Evolutionary conservation across 192 early-diverging fungal genomes (phyloP).

Genomic region (Gryganskiella cystojenkinii): DNA sequence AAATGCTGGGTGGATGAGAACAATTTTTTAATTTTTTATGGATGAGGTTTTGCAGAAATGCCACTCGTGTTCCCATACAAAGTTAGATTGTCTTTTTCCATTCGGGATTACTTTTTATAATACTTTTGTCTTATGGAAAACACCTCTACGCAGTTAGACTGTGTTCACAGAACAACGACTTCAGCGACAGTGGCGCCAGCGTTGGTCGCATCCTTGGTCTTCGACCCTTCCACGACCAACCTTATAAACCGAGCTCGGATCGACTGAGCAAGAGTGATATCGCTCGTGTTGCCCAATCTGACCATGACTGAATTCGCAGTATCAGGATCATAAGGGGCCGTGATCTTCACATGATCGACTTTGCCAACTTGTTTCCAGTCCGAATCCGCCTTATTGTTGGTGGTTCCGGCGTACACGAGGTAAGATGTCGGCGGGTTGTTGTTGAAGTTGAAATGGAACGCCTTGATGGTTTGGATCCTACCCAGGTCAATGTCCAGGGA

Average conservation of each 20-base stretch:
- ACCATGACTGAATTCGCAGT: slow-evolving; percentile 24
- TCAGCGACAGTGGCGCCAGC: slow-evolving; percentile 49
- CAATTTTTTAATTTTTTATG: too few relatives aligned
- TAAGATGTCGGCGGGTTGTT: slow-evolving; percentile 39
- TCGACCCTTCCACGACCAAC: slow-evolving; percentile 34
- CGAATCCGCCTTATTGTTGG: not conserved
- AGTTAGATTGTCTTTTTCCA: too few relatives aligned
- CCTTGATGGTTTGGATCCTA: slow-evolving; percentile 21
- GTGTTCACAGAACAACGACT: slow-evolving; percentile 30
- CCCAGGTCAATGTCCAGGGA: slow-evolving; percentile 43
- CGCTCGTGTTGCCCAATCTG: slow-evolving; percentile 38
- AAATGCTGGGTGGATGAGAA: too few relatives aligned
- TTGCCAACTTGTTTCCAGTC: slow-evolving; percentile 30
- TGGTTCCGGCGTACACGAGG: slow-evolving; percentile 19
- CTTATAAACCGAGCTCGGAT: slow-evolving; percentile 29
- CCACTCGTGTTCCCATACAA: too few relatives aligned
- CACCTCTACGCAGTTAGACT: too few relatives aligned
- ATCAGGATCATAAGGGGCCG: slow-evolving; percentile 40
- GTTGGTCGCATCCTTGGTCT: slow-evolving; percentile 24
- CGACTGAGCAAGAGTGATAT: slow-evolving; percentile 20
- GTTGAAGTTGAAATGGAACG: slow-evolving; percentile 51
- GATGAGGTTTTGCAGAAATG: too few relatives aligned
- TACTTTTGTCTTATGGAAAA: too few relatives aligned
- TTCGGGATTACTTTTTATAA: too few relatives aligned
- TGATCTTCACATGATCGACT: slow-evolving; percentile 41